Evolutionary conservation across 257 asterid genomes (phyloP), one percentile per base, ranked within the genome.

Genomic region (Gentiana macrophylla): DNA sequence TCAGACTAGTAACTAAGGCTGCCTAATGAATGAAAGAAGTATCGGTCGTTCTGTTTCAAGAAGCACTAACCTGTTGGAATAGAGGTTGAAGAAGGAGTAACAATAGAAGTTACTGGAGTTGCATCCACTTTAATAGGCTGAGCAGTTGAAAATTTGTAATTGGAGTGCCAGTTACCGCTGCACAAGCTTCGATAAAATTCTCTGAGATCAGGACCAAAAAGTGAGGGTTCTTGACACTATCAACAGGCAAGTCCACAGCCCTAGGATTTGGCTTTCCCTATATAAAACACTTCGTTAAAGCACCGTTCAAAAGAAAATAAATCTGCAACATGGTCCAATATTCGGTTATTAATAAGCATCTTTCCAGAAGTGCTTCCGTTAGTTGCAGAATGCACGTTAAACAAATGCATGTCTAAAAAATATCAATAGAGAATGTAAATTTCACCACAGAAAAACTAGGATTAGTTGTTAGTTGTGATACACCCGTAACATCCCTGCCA

Each of bases 141-240:
- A 67, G 75, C 80, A 53, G 84, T 53, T 49, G 83, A 79, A 58
- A 61, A 70, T 47, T 80, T 62, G 81, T 59, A 67, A 80, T 65
- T 70, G 88, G 95, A 64, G 89, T 53, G 59, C 80, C 77, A 74
- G 74, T 79, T 62, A 87, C 72, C 63, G 83, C 84, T 72, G 86
- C 66, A 57, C 90, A 76, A 49, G 84, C 99, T 74, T 85, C 95
- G 62, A 72, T 67, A 62, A 92, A 84, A 65, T 75, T 77, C 59
- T 88, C 97, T 52, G 97, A 79, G 62, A 92, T 80, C 60, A 88
- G 89, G 63, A 88, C 84, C 72, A 88, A 95, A 76, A 81, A 85
- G 67, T 86, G 75, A 55, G 94, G 95, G 68, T 88, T 88, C 76
- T 85, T 85, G 46, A 60, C 65, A 62, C 55, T 81, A 62, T 92